These are phyloP conservation scores for Fusarium buxicola DNA, from an alignment of 2,329 filamentous ascomycete genomes.

Conservation along the genomic window DNA sequence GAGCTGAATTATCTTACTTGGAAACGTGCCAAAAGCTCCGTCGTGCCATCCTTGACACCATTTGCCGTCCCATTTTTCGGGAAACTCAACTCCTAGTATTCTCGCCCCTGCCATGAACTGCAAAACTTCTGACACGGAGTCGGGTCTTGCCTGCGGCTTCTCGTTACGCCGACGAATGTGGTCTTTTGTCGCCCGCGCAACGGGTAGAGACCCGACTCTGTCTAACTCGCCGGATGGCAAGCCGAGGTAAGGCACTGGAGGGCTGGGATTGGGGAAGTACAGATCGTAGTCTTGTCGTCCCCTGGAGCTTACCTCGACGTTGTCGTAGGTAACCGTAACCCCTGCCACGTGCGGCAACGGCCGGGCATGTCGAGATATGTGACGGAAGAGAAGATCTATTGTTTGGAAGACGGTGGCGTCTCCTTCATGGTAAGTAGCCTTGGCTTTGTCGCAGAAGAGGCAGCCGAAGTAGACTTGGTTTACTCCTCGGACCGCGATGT, in stretches of 20 bases:
- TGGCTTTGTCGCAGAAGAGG: constrained; percentile 42
- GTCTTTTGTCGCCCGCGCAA: constrained; percentile 50
- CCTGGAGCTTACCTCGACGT: constrained; percentile 9
- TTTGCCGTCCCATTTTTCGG: constrained; percentile 50
- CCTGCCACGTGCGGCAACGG: constrained; percentile 54
- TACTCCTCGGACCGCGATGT: constrained; percentile 49
- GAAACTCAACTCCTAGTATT: constrained; percentile 50
- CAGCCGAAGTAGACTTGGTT: constrained; percentile 54
- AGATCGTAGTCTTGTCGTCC: constrained; percentile 51
- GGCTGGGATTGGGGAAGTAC: constrained; percentile 49
- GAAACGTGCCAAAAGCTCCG: constrained; percentile 34
- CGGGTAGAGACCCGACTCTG: constrained; percentile 46
- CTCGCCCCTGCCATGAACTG: constrained; percentile 52
- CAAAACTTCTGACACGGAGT: constrained; percentile 51
- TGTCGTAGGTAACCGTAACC: constrained; percentile 53
- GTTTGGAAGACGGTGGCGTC: constrained; percentile 57
- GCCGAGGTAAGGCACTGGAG: constrained; percentile 35
- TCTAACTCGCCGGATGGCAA: constrained; percentile 17
- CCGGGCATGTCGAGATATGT: constrained; percentile 55
- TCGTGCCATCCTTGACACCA: constrained; percentile 53
- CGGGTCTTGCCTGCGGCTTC: constrained; percentile 49
- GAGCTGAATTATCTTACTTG: constrained; percentile 44
- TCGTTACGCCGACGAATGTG: constrained; percentile 52
- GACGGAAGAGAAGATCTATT: constrained; percentile 52
- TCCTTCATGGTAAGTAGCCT: constrained; percentile 52